phyloP scores from a whole-genome alignment of 2,329 filamentous ascomycete genomes.

The Chrysoporthe austroafricana region DNA sequence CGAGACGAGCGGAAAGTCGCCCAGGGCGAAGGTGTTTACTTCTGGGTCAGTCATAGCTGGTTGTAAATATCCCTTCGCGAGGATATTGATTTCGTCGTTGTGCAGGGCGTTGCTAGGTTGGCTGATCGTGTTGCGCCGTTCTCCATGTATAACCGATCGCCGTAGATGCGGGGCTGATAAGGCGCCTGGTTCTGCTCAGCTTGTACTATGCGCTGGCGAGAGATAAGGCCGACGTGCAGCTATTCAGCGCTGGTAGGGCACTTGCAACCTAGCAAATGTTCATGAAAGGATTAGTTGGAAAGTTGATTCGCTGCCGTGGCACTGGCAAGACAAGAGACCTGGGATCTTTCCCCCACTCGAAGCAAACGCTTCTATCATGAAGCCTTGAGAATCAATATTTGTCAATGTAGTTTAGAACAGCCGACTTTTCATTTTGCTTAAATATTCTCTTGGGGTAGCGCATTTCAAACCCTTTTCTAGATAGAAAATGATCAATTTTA shows the following conservation, averaged over 20 bases:
- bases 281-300: neutral
- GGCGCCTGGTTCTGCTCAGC: neutral
- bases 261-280: neutral
- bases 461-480: too few relatives aligned
- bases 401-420: too few relatives aligned
- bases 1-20: slow-evolving; percentile 68
- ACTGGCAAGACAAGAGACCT: neutral
- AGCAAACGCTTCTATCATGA: neutral
- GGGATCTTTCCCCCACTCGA: neutral
- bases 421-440: too few relatives aligned
- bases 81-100: too few relatives aligned
- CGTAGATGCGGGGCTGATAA: slow-evolving; percentile 6
- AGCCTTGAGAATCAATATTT: neutral
- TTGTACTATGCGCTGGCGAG: neutral
- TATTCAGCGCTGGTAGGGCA: neutral
- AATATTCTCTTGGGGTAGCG: too few relatives aligned
- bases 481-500: too few relatives aligned
- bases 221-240: neutral
- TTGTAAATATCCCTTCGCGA: neutral
- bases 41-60: slow-evolving; percentile 19
- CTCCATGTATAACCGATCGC: neutral
- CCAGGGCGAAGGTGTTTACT: slow-evolving; percentile 58
- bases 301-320: neutral
- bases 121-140: neutral
- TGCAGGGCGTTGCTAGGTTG: neutral